Evolutionary conservation across 768 basidiomycete species (phyloP), one percentile per base, ranked within the genome.

Genomic region (Lactarius hengduanensis): DNA sequence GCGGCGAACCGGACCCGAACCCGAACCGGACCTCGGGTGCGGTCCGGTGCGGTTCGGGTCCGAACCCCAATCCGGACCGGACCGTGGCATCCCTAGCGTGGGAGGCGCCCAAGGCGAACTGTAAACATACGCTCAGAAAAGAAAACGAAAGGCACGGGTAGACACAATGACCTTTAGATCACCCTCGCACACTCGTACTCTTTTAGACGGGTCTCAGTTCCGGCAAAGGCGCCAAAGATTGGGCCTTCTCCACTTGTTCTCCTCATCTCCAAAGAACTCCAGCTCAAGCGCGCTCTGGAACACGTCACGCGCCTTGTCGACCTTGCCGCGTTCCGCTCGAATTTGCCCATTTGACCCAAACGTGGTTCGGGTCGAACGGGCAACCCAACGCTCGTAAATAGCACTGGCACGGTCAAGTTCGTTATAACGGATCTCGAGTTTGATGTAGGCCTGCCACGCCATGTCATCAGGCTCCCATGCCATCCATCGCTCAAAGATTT

Each of bases 401-500:
- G 88, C 81, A 65, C 94, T 96, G 2, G 95, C 96, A 10, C 97
- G 71, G 28, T 98, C 97, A 26, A 87, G 78, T 77, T 99, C 97
- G 63, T 87, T 81, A 75, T 98, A 99, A 60, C 97, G 84, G 74
- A 90, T 88, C 79, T 99, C 97, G 75, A 98, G 82, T 80, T 99
- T 98, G 82, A 98, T 92, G 78, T 96, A 98, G n/a, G 94, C 94
- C 74, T 94, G 92, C 96, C 96, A 99, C 3, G 96, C 95, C 80
- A 97, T 98, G 84, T 98, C 97, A 72, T 98, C 96, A 1, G 97
- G 97, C 75, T 98, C 96, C 97, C 97, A 98, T 70, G 93, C 86
- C 94, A 98, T 96, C 97, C 97, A 99, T 55, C 97, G 86, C 77
- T 99, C 97, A 69, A 98, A 99, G 62, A 98, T 93, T 75, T 98